These are phyloP conservation scores for Microsporum canis DNA, from an alignment of 2,329 filamentous ascomycete genomes.

Conservation along the genomic window DNA sequence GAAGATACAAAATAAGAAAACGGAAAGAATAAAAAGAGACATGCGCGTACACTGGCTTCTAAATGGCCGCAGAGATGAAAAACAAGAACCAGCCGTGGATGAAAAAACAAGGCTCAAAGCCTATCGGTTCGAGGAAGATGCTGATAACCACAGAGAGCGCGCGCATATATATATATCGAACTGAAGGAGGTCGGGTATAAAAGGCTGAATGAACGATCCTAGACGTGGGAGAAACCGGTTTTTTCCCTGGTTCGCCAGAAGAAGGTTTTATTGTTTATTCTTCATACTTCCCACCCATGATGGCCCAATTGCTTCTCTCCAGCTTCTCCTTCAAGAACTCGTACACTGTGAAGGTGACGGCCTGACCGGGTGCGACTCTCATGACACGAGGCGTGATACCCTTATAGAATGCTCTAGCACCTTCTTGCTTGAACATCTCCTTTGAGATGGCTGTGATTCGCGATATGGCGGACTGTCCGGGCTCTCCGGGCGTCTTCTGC, in stretches of 20 bases:
- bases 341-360: slow-evolving; percentile 63
- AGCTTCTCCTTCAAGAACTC: slow-evolving; percentile 64
- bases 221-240: too few species aligned
- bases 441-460: slow-evolving; percentile 67
- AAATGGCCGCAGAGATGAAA: slow-evolving; percentile 1
- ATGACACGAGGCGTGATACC: slow-evolving; percentile 96
- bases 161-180: not conserved
- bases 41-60: not conserved
- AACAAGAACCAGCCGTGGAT: slow-evolving; percentile 17
- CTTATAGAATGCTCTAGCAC: slow-evolving; percentile 93
- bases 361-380: slow-evolving; percentile 93
- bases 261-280: slow-evolving; percentile 36
- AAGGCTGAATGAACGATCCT: too few species aligned
- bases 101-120: slow-evolving; percentile 4
- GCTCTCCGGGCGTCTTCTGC: slow-evolving; percentile 75
- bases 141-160: not conserved
- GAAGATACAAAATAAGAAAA: not conserved
- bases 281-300: slow-evolving; percentile 54
- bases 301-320: slow-evolving; percentile 51
- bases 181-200: not conserved
- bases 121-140: not conserved
- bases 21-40: not conserved
- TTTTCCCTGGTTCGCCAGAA: too few species aligned
- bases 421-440: slow-evolving; percentile 90
- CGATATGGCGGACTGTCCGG: slow-evolving; percentile 66